These are phyloP conservation scores for Pseudogymnoascus sp. DNA, from an alignment of 2,329 filamentous ascomycete species.

Conservation along the genomic window DNA sequence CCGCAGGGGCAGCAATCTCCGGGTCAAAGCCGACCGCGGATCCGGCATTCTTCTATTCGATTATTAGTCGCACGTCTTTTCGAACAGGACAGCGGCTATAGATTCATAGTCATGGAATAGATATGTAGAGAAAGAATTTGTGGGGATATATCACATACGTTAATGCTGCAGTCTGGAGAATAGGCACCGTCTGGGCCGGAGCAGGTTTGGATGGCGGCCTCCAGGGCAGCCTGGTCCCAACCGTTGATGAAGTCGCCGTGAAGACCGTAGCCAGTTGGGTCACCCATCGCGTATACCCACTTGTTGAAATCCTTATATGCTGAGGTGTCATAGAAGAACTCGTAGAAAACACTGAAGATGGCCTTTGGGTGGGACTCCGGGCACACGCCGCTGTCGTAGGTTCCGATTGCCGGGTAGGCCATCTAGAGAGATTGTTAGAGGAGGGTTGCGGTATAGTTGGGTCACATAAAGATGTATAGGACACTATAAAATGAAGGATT, in stretches of 20 bases:
- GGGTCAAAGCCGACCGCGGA: not conserved
- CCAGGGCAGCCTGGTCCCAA: constrained; percentile 12
- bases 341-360: constrained; percentile 12
- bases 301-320: constrained; percentile 10
- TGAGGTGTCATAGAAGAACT: constrained; percentile 14
- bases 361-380: constrained; percentile 15
- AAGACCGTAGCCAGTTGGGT: constrained; percentile 14
- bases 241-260: constrained; percentile 17
- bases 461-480: not conserved
- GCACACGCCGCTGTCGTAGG: constrained; percentile 14
- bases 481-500: not conserved
- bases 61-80: not conserved
- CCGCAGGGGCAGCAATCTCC: constrained; percentile 6
- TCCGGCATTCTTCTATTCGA: not conserved
- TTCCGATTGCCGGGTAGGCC: constrained; percentile 8
- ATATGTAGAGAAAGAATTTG: not conserved
- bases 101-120: not conserved
- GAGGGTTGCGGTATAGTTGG: not conserved
- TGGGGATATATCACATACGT: not conserved
- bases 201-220: constrained; percentile 11
- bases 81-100: not conserved
- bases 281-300: constrained; percentile 13
- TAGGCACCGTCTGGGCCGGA: not conserved
- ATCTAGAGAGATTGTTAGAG: not conserved
- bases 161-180: constrained; percentile 5